phyloP scores from a whole-genome alignment of 169 alveolate species.

The Eimeria maxima region DNA sequence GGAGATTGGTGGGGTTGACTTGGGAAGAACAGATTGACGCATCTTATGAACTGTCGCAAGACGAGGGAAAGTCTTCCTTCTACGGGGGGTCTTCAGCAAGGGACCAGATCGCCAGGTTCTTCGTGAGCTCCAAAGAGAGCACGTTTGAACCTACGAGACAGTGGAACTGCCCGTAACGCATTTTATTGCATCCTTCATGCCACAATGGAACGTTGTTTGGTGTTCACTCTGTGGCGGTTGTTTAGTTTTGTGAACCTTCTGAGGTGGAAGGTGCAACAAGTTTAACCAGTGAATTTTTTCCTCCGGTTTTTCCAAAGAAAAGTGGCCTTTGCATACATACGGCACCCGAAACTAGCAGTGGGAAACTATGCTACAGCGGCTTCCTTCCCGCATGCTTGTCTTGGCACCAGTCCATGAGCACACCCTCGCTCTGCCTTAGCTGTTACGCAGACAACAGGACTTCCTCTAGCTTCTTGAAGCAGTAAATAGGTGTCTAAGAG shows the following conservation, averaged over 20 bases:
- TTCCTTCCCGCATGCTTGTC: not conserved
- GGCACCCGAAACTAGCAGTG: not conserved
- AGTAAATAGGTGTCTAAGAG: not conserved
- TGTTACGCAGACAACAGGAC: not conserved
- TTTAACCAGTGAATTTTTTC: not conserved
- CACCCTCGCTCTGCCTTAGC: not conserved
- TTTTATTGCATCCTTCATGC: not conserved
- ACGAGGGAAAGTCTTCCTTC: not conserved
- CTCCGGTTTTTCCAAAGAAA: not conserved
- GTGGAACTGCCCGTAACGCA: not conserved
- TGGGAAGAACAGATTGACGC: no score
- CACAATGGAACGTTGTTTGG: not conserved
- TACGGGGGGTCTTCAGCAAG: not conserved
- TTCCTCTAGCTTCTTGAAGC: not conserved
- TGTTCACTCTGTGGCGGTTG: not conserved
- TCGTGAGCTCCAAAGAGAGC: not conserved
- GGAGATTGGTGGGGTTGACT: not conserved
- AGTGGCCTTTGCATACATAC: not conserved
- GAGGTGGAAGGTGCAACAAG: not conserved
- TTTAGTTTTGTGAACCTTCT: not conserved
- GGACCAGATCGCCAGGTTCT: conserved; percentile 6
- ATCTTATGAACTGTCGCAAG: not conserved
- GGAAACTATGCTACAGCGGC: not conserved
- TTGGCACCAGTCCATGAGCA: not conserved
- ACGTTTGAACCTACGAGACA: not conserved